Base-by-base conservation (phyloP, 805 yeast genomes). In the Barnettozyma wickerhamii region DNA sequence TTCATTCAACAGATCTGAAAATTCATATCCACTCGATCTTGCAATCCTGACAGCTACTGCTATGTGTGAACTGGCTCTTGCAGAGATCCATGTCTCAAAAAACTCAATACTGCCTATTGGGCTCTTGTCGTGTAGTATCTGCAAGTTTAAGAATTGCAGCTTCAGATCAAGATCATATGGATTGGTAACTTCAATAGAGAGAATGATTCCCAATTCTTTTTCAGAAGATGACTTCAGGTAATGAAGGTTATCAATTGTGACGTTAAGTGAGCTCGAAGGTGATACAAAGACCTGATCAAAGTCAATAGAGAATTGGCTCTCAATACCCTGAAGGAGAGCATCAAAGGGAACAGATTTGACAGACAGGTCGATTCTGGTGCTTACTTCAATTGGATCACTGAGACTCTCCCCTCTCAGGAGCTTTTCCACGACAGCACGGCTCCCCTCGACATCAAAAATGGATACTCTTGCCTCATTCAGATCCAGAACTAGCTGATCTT, bases 111-210 rank as follows among this genome's bases (percentile, higher is more conserved):
- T 38, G 0, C 72, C 77, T 28, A 74, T 47, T 1, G 21, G 37
- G 0, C 72, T 58, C 2, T 57, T 59, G 39, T 69, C 66, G 45
- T 54, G 60, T 2, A 40, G 48, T 6, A 71, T 36, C 6, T 56
- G 51, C 17, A 70, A 47, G 6, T 49, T 50, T 17, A 65, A 10
- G 12, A 34, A 44, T 5, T 60, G 53, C 5, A 62, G 26, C 3
- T 51, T 56, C 13, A 62, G 30, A 2, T 61, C 52, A 7, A 51
- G 36, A 15, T 47, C 47, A 18, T 64, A 47, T 1, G 73, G 71
- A 45, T 69, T 72, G 10, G 39, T 27, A 3, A 71, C 26, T 14
- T 55, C 58, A 5, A 64, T 24, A 30, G 60, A 66, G 23, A 63
- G 52, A 31, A 59, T 33, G 5, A 73, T 36, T 5, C 52, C 46